A percentile compares a stretch with the other conserved stretches of the same genome.
Evolutionary conservation across 129 eudicot species (phyloP).

Genomic region (carrot (Daucus carota)): DH1_v3.0 NC_030389.2:15879501-15880000

Average conservation of each 20-base stretch:
- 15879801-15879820: slow-evolving; percentile 35
- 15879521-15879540: slow-evolving; percentile 14
- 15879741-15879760: slow-evolving; percentile 67
- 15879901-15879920: slow-evolving; percentile 89
- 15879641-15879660: slow-evolving; percentile 70
- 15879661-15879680: slow-evolving; percentile 78
- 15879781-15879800: slow-evolving; percentile 23
- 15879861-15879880: slow-evolving; percentile 83
- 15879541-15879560: slow-evolving; percentile 8
- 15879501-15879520: slow-evolving; percentile 55
- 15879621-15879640: slow-evolving; percentile 21
- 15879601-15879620: slow-evolving; percentile 13
- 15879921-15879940: slow-evolving; percentile 84
- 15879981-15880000: slow-evolving; percentile 94
- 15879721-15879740: slow-evolving; percentile 85
- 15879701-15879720: slow-evolving; percentile 63
- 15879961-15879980: slow-evolving; percentile 67
- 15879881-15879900: slow-evolving; percentile 83
- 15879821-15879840: slow-evolving; percentile 69
- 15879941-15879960: slow-evolving; percentile 52
- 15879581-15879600: slow-evolving; percentile 18
- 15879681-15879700: slow-evolving; percentile 63
- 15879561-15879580: background rate
- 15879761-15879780: slow-evolving; percentile 56
- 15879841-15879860: slow-evolving; percentile 78